Conservation (phyloP, 2,329 filamentous ascomycete species). For the Pseudogymnoascus sp. region DNA sequence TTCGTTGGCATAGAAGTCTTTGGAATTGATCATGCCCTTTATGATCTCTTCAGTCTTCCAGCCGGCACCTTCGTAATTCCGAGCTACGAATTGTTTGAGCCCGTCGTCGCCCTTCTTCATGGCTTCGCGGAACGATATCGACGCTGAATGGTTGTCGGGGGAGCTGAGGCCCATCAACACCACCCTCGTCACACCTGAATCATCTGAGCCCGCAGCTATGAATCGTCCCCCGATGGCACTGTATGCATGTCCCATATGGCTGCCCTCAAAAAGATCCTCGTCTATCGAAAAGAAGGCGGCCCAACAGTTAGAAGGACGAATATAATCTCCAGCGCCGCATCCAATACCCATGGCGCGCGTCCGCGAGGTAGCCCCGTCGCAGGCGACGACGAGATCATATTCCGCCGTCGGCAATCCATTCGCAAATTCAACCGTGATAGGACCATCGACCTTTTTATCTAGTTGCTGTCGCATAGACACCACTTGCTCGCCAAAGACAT, state of each 20-base stretch:
- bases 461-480: conserved; percentile 27
- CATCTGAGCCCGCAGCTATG: conserved; percentile 30
- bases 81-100: conserved; percentile 27
- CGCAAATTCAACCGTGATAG: conserved; percentile 32
- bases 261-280: conserved; percentile 32
- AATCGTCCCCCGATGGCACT: conserved; percentile 33
- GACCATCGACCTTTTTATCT: conserved; percentile 25
- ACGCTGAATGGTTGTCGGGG: conserved; percentile 22
- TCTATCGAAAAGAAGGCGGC: conserved; percentile 35
- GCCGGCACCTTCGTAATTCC: conserved; percentile 31
- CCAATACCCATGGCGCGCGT: conserved; percentile 38
- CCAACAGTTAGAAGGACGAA: conserved; percentile 33
- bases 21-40: conserved; percentile 27
- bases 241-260: conserved; percentile 31
- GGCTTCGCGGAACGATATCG: conserved; percentile 34
- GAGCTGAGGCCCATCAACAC: conserved; percentile 32
- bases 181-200: conserved; percentile 27
- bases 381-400: conserved; percentile 43
- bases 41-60: conserved; percentile 36
- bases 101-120: conserved; percentile 28
- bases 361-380: conserved; percentile 39
- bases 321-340: conserved; percentile 32
- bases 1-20: conserved; percentile 34
- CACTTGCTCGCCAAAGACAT: conserved; percentile 28
- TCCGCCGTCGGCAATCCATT: conserved; percentile 30